Evolutionary conservation across 1,284 basidiomycete species (phyloP), one percentile per base, ranked within the genome.

Genomic region (Peniophora sp.): DNA sequence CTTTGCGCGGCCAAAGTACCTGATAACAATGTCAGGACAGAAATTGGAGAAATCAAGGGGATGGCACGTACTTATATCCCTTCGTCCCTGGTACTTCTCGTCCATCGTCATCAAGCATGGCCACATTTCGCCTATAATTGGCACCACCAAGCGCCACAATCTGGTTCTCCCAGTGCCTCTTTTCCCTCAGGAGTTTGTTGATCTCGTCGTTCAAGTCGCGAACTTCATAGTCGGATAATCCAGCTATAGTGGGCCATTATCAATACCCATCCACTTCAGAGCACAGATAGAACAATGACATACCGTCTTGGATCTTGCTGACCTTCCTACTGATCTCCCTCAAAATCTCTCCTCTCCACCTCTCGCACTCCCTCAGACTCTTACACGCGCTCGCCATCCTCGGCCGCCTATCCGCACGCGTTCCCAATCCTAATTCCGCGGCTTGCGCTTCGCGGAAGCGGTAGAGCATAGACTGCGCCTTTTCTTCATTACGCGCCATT

Each of bases 161-260:
- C 67, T 98, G 95, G 58, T 92, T 94, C 74, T 98, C 96, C 92
- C 94, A 99, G 66, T 97, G 92, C 32, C 87, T 71, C 69, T 98
- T 98, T 68, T 99, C 96, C 32, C 96, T 79, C 74, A 99, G 73
- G 10, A 97, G 74, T 64, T 88, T 92, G 74, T 99, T 99, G 62
- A 99, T 99, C 65, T 98, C 94, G 67, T 99, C 96, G 64, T 99
- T 99, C 43, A 97, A 65, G 67, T 97, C 96, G 43, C 96, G 86
- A 27, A 97, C 84, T 72, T 98, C 95, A 64, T 97, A 98, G 68
- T 99, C 94, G 23, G 90, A 92, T 64, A 99, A 67, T 48, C 92
- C 89, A 62, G 89, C 93, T 96, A 60, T 41, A 55, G 3, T 57
- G 35, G 24, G 23, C 49, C 41, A 43, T 23, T 36, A 36, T 52